phyloP scores from a whole-genome alignment of 2,329 filamentous ascomycete genomes.

The Fusarium poae region DNA sequence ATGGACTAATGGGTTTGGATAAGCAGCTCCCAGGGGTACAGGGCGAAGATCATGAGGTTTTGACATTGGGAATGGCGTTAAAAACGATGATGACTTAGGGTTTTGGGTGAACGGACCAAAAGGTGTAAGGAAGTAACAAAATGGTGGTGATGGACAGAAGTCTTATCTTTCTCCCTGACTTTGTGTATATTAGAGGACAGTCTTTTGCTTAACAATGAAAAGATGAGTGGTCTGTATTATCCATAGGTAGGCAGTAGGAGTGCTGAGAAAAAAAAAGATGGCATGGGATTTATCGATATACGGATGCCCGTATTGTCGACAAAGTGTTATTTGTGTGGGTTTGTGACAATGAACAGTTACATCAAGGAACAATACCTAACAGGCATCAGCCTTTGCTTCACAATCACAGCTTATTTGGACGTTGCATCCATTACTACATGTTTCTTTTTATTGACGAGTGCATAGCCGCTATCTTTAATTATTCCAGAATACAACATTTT shows the following conservation, averaged over 20 bases:
- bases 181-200: not conserved
- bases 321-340: not conserved
- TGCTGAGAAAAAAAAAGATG: too few species aligned
- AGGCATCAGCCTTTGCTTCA: not conserved
- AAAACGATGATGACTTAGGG: constrained; percentile 47
- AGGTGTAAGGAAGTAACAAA: constrained; percentile 21
- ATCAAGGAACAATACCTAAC: not conserved
- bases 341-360: not conserved
- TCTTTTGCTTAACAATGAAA: rapidly evolving
- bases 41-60: constrained; percentile 44
- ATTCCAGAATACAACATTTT: not conserved
- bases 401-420: not conserved
- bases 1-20: constrained; percentile 45
- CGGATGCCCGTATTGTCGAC: not conserved
- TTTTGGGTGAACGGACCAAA: not conserved
- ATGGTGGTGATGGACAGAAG: not conserved
- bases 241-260: too few species aligned
- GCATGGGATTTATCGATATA: not conserved
- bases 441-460: rapidly evolving
- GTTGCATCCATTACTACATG: too few species aligned
- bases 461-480: rapidly evolving
- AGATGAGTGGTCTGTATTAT: not conserved
- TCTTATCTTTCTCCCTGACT: not conserved
- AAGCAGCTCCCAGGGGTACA: constrained; percentile 39
- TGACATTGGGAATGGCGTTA: constrained; percentile 45